These are phyloP conservation scores for Fraxinus albicans DNA, from an alignment of 305 asterid species.

Conservation along the genomic window DNA sequence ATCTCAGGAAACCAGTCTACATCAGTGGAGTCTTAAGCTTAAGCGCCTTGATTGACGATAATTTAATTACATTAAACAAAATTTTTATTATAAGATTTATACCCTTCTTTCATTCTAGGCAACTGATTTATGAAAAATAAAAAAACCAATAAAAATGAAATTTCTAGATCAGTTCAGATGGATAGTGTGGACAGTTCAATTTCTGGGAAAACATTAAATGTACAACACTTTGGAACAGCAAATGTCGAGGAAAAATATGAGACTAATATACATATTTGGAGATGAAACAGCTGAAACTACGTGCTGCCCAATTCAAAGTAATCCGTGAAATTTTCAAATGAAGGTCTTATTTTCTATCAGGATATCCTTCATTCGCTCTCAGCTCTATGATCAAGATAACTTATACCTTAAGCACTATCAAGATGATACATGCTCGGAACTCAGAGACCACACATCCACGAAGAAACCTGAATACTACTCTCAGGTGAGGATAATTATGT, in stretches of 20 bases:
- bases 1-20: background rate
- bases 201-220: background rate
- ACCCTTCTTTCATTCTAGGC: background rate
- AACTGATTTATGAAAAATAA: background rate
- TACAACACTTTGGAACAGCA: background rate
- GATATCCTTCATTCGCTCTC: constrained; percentile 16
- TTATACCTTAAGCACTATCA: constrained; percentile 31
- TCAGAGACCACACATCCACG: background rate
- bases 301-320: constrained; percentile 38
- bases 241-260: background rate
- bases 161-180: background rate
- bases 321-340: constrained; percentile 37
- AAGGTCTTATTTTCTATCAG: constrained; percentile 29
- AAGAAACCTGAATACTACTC: constrained; percentile 22
- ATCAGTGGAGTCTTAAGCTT: background rate
- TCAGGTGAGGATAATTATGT: constrained; percentile 25
- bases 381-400: constrained; percentile 25
- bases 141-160: background rate
- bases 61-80: background rate
- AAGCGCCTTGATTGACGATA: background rate
- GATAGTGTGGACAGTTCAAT: background rate
- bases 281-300: constrained; percentile 29
- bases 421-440: constrained; percentile 20
- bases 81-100: background rate
- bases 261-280: constrained; percentile 30